These are phyloP conservation scores for Delonix regia DNA, from an alignment of 306 rosid genomes.

Conservation along the genomic window DNA sequence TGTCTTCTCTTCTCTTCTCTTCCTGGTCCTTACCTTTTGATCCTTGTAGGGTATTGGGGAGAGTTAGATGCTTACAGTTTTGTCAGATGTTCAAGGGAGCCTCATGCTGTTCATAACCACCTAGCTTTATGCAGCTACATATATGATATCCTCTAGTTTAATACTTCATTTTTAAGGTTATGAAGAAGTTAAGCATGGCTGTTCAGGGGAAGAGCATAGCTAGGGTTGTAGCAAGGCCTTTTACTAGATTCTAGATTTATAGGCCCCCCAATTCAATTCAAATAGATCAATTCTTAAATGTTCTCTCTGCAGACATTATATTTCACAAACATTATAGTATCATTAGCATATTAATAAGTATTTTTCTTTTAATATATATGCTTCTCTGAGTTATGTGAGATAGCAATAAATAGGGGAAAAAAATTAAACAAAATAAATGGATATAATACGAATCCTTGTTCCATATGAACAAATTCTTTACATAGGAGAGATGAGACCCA, in stretches of 20 bases:
- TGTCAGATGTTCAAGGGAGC: slow-evolving; percentile 58
- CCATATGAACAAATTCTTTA: not conserved
- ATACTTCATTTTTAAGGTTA: slow-evolving; percentile 36
- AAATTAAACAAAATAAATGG: not conserved
- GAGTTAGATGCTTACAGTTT: slow-evolving; percentile 64
- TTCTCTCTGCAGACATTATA: slow-evolving; percentile 12
- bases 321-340: slow-evolving; percentile 18
- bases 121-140: slow-evolving; percentile 26
- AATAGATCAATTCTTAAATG: slow-evolving; percentile 15
- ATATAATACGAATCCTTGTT: too few relatives aligned
- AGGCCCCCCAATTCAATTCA: slow-evolving; percentile 45
- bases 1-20: slow-evolving; percentile 31
- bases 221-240: slow-evolving; percentile 39
- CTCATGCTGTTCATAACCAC: slow-evolving; percentile 41
- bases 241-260: slow-evolving; percentile 35
- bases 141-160: slow-evolving; percentile 22
- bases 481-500: not conserved
- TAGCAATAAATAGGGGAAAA: not conserved
- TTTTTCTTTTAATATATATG: not conserved
- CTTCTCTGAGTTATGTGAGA: not conserved
- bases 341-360: slow-evolving; percentile 24
- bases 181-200: slow-evolving; percentile 40
- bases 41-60: slow-evolving; percentile 33
- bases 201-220: slow-evolving; percentile 37
- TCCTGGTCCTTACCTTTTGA: slow-evolving; percentile 35